Base-by-base conservation (phyloP, 768 basidiomycete genomes). In the Tricholoma hemisulphureum region DNA sequence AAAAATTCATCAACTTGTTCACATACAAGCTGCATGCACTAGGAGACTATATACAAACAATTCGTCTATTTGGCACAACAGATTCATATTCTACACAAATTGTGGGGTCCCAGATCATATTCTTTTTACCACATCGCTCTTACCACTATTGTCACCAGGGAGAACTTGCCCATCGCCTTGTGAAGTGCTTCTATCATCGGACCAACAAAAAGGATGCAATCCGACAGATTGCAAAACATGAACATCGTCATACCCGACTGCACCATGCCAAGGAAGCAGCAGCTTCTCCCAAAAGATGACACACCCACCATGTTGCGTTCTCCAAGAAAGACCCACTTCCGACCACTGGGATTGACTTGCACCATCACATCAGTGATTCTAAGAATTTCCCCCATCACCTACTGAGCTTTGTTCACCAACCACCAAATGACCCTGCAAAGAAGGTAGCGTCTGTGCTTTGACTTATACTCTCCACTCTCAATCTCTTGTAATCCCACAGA, bases 401-500 rank as follows among this genome's bases (percentile, higher is more conserved):
- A n/a, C 37, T 55, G 18, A 31, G 21, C 9, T 56, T 60, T 51
- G 31, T 43, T 24, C 51, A 50, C 32, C 18, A 39, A 13, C 28
- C 23, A 5, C 49, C 53, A 23, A 39, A 29, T 20, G 59, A 63
- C 35, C 61, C 58, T 14, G 59, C 61, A 4, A 55, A 28, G 26
- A 57, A 60, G 45, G 58, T 60, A 29, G n/a, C n/a, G n/a, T 20
- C 29, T 56, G 29, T 13, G 16, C 10, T 29, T 23, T 18, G 7
- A 23, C 54, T 51, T 51, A 18, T 32, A 37, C 35, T 43, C 13
- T 28, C 14, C n/a, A 39, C 37, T 18, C 11, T 34, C 28, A 53
- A 20, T 20, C 39, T 41, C 21, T 20, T 7, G 39, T 55, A 62
- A 37, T 56, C 39, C 63, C 51, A 61, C 53, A 75, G 71, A 53